Evolutionary conservation across 352 stramenopile genomes (phyloP), one percentile per base, ranked within the genome.

Genomic region (Phytopythium aichiense): DNA sequence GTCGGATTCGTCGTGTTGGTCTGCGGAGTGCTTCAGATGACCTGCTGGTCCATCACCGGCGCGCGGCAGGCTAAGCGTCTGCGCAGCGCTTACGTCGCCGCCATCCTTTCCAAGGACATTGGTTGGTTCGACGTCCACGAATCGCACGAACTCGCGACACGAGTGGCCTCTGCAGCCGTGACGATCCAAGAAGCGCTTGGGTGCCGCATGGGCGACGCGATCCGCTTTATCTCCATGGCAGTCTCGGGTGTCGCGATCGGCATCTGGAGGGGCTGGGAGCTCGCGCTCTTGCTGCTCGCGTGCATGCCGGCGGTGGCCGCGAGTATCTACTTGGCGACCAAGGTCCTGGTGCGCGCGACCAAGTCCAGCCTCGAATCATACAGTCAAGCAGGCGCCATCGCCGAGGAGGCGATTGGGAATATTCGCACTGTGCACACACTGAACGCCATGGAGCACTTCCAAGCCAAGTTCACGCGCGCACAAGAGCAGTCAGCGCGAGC

Each of bases 121-220:
- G 52, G 54, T 9, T 85, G 76, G 76, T 83, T 79, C 64, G 76
- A 85, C 43, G 45, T 58, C 28, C 57, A 72, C 49, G 67, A 81
- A 12, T 56, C 73, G 7, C 53, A 63, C 1, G 69, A 79, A 33
- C 55, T 84, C 1, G 73, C 64, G 4, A 74, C 61, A 61, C 75
- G 75, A 7, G 60, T 79, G 3, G 68, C 72, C 4, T 63, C 60
- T 4, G 69, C 79, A 18, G 77, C 71, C 0, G 65, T 80, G 15
- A 74, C 74, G 51, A 81, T 81, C 59, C 79, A 83, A 38, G 71
- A 82, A 38, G 73, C 71, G 4, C 76, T 83, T 64, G 68, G 74
- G 6, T 63, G 69, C 49, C 81, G 81, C 35, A 58, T 81, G 18
- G 69, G 74, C 2, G 64, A 84, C 33, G 58, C 54, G n/a, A 53